Evolutionary conservation across 495 filamentous ascomycete genomes (phyloP).

Genomic region (Terfezia boudieri): DNA sequence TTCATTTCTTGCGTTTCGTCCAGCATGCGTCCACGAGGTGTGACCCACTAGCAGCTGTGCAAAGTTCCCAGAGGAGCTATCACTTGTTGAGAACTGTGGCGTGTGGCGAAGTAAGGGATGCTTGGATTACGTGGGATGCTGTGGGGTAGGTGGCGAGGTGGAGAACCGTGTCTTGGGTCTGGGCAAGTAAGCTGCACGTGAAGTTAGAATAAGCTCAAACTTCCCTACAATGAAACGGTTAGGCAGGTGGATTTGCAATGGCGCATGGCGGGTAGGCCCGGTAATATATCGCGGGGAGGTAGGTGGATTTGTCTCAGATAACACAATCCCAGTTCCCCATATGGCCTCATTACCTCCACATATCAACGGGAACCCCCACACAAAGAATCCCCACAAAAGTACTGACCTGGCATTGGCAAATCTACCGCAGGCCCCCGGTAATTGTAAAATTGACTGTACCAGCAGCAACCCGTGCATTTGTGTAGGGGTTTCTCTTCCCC

Average conservation of each 20-base stretch:
- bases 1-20: constrained; percentile 33
- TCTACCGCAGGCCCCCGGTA: constrained; percentile 32
- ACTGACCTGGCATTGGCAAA: constrained; percentile 23
- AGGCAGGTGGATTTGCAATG: no score
- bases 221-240: constrained; percentile 8
- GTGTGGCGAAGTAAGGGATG: constrained; percentile 35
- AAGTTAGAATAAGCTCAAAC: constrained; percentile 18
- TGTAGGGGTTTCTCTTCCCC: constrained; percentile 24
- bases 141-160: constrained; percentile 34
- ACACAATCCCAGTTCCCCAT: no score
- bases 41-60: constrained; percentile 45
- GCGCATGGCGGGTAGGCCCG: no score
- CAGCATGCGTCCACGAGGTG: constrained; percentile 64
- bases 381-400: no score
- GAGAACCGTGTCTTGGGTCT: constrained; percentile 23
- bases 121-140: constrained; percentile 49
- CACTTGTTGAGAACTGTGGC: constrained; percentile 29
- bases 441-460: constrained; percentile 39
- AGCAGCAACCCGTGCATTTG: constrained; percentile 38
- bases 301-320: no score
- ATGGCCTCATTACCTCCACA: no score
- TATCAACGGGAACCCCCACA: no score
- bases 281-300: no score
- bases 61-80: constrained; percentile 32
- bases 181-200: constrained; percentile 21